Conservation (phyloP, 2,329 filamentous ascomycete species). For the Epichloe sp. region DNA sequence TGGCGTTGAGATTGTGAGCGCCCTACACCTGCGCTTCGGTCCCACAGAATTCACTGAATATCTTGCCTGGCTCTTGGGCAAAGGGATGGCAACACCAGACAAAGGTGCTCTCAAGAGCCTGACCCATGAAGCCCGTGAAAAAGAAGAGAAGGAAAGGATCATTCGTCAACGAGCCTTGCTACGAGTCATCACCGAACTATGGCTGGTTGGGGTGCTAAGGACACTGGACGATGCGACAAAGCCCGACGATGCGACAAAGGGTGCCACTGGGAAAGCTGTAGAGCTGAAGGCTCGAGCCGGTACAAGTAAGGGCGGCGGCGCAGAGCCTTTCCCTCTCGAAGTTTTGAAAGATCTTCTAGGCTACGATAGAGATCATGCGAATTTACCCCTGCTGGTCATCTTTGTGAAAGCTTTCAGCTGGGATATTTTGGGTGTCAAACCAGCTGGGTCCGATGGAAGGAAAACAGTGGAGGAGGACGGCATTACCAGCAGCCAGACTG, state of each 20-base stretch:
- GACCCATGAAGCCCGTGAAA: slow-evolving; percentile 72
- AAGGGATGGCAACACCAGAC: slow-evolving; percentile 82
- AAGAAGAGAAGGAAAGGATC: slow-evolving; percentile 90
- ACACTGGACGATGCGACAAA: slow-evolving; percentile 58
- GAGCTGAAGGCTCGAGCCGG: slow-evolving; percentile 42
- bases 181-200: slow-evolving; percentile 85
- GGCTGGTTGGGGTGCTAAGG: slow-evolving; percentile 79
- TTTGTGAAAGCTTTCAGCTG: slow-evolving; percentile 95
- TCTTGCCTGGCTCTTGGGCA: slow-evolving; percentile 82
- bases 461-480: slow-evolving; percentile 78
- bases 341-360: slow-evolving; percentile 95
- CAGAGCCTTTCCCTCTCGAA: slow-evolving; percentile 90
- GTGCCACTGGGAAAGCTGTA: slow-evolving; percentile 47
- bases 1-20: slow-evolving; percentile 84
- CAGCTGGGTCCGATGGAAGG: slow-evolving; percentile 59
- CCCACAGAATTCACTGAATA: slow-evolving; percentile 82
- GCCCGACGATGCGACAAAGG: slow-evolving; percentile 51
- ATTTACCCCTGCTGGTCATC: slow-evolving; percentile 79
- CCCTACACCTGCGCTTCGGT: slow-evolving; percentile 90
- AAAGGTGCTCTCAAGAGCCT: slow-evolving; percentile 70
- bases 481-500: slow-evolving; percentile 35
- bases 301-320: slow-evolving; percentile 45
- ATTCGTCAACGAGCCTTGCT: slow-evolving; percentile 74
- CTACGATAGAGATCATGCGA: slow-evolving; percentile 83
- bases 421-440: slow-evolving; percentile 79